Conservation (phyloP, 257 asterid species). For the Fraxinus cuspidata region DNA sequence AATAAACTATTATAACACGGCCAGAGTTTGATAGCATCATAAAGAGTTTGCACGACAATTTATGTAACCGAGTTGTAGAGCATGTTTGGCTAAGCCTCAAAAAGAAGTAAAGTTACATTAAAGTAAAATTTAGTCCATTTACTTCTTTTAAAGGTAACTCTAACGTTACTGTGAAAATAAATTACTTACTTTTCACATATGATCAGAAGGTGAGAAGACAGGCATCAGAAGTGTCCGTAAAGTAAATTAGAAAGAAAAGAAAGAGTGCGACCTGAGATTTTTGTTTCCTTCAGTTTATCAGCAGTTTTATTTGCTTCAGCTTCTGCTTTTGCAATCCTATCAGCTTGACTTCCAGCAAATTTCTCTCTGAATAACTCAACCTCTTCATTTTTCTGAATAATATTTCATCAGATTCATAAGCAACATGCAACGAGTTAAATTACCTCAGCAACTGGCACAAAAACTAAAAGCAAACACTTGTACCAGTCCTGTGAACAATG, state of each 20-base stretch:
- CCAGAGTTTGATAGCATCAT: no score
- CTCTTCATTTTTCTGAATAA: slow-evolving; percentile 77
- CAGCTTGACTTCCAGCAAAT: slow-evolving; percentile 62
- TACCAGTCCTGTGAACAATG: slow-evolving; percentile 87
- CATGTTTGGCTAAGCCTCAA: background rate
- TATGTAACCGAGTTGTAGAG: no score
- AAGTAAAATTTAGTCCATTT: background rate
- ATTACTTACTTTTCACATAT: background rate
- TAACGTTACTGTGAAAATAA: background rate
- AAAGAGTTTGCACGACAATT: no score
- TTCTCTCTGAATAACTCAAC: slow-evolving; percentile 54
- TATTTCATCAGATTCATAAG: slow-evolving; percentile 28
- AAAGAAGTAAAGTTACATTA: background rate
- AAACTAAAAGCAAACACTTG: slow-evolving; percentile 7
- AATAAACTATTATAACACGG: no score
- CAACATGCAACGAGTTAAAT: slow-evolving; percentile 15
- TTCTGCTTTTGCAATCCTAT: no score
- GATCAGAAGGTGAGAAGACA: background rate
- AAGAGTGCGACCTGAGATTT: slow-evolving; percentile 64
- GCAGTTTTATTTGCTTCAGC: slow-evolving; percentile 55
- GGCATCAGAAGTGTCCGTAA: background rate
- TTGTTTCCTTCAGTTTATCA: slow-evolving; percentile 59
- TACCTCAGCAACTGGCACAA: background rate
- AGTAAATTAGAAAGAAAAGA: background rate
- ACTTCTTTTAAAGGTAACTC: no score